Evolutionary conservation across 768 basidiomycete species (phyloP).

Genomic region (Rhizopogon rudus): DNA sequence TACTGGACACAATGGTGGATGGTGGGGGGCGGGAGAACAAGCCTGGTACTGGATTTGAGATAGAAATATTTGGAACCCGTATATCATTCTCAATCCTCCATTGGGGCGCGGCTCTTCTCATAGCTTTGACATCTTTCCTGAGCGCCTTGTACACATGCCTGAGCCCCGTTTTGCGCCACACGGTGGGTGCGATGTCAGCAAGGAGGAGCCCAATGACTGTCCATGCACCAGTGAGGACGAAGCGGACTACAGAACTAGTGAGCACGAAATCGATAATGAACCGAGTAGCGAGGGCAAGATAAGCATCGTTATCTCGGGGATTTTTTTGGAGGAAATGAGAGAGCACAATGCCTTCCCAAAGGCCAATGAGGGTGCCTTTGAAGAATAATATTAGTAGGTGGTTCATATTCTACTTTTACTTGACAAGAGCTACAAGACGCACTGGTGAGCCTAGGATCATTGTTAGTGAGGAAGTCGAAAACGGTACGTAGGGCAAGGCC

Average conservation of each 20-base stretch:
- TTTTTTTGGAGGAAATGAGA: constrained; percentile 67
- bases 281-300: constrained; percentile 59
- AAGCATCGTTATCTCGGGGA: constrained; percentile 55
- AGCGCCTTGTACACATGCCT: constrained; percentile 32
- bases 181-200: constrained; percentile 43
- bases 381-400: background rate
- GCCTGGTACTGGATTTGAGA: background rate
- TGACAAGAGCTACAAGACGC: constrained; percentile 3
- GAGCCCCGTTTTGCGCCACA: constrained; percentile 42
- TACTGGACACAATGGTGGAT: constrained; percentile 11
- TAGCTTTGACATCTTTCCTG: constrained; percentile 27
- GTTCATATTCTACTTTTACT: background rate
- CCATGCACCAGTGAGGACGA: constrained; percentile 46
- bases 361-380: constrained; percentile 59
- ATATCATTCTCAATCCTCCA: constrained; percentile 28
- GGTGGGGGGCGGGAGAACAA: constrained; percentile 5
- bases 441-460: constrained; percentile 25
- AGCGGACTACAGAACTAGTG: constrained; percentile 46
- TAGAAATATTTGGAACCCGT: background rate
- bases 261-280: constrained; percentile 67
- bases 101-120: constrained; percentile 25
- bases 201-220: constrained; percentile 49
- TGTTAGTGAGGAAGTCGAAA: constrained; percentile 42
- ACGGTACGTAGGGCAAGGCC: constrained; percentile 64
- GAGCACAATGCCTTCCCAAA: constrained; percentile 79